Base-by-base conservation (phyloP, 768 basidiomycete species). In the Tylopilus sp. region DNA sequence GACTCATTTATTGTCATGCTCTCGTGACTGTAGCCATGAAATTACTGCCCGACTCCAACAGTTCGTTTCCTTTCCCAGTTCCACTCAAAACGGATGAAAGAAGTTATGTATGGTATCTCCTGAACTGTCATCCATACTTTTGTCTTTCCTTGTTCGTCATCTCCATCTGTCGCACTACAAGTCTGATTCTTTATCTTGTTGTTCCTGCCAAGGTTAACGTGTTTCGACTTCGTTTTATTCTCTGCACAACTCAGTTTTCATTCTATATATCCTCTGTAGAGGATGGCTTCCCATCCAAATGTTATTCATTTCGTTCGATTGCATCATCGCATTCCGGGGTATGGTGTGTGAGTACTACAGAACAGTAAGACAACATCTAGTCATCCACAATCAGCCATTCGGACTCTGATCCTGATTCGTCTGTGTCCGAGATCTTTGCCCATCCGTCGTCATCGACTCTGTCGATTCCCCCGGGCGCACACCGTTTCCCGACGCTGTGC, bases 341-440 rank as follows among this genome's bases (percentile, higher is more conserved):
- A 68, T 69, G 51, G 42, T 53, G 48, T 60, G 36, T 22, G 61
- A 45, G 55, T 64, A 57, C 36, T 58, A 51, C 45, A 38, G 33
- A 46, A 17, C 22, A 51, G n/a, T 28, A 47, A 44, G 12, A 45
- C 15, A 33, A 43, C 20, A 23, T 57, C 56, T 67, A 67, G 55
- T 80, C 77, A 53, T 80, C 77, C 26, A 91, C 76, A 23, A 91
- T 85, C 63, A 92, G 63, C 89, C 91, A 92, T 91, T 93, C 90
- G 87, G 90, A 68, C 82, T 91, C 88, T 81, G 81, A 83, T 83
- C 84, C 83, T 79, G 72, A 69, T 69, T 75, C 79, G 79, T 83
- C 79, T 73, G 75, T 69, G 75, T 72, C 67, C 78, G 88, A 79
- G 83, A 87, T 71, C 73, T 76, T 63, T 75, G 82, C 75, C 86